Evolutionary conservation across 306 rosid genomes (phyloP), one percentile per base, ranked within the genome.

Genomic region (Cucurbita moschata): DNA sequence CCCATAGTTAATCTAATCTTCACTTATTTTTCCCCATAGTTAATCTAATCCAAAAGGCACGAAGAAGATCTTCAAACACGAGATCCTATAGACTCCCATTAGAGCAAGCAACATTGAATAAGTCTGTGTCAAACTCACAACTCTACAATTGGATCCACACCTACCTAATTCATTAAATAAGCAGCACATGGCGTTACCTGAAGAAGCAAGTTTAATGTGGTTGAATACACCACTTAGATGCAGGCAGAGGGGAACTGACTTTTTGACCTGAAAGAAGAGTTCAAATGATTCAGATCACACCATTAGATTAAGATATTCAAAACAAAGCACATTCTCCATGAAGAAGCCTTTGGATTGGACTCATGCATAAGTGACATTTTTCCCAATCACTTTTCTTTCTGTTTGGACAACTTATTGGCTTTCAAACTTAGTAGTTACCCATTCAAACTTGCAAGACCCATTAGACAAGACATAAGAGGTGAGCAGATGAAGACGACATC

Each of bases 101-200:
- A 18, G 18, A 21, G 72, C 19, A 67, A 43, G 71, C 40, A 67
- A 46, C 72, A 67, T 21, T 43, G 3, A 67, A 54, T 7, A 53
- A 66, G 54, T 44, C n/a, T 39, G 12, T n/a, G 26, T 16, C 70
- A 63, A 63, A 43, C 39, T 66, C 53, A 18, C 38, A 44, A 5
- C 38, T 66, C n/a, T 1, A 54, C 72, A 40, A 67, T 67, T 67
- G 72, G 72, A 67, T 46, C 19, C 55, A 46, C 55, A 67, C 55
- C 55, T 3, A 67, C 72, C 72, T 56, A 46, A 67, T 67, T 67
- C 39, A 43, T 23, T 19, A 23, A 11, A 67, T 3, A 46, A 5
- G 72, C 40, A 67, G 69, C 69, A 62, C 72, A 67, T 67, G 72
- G 72, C 72, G 46, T 67, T 67, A 40, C 72, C 53, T 67, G 38